Evolutionary conservation across 1,284 basidiomycete genomes (phyloP).

Genomic region (Mrakiaceae sp.): DNA sequence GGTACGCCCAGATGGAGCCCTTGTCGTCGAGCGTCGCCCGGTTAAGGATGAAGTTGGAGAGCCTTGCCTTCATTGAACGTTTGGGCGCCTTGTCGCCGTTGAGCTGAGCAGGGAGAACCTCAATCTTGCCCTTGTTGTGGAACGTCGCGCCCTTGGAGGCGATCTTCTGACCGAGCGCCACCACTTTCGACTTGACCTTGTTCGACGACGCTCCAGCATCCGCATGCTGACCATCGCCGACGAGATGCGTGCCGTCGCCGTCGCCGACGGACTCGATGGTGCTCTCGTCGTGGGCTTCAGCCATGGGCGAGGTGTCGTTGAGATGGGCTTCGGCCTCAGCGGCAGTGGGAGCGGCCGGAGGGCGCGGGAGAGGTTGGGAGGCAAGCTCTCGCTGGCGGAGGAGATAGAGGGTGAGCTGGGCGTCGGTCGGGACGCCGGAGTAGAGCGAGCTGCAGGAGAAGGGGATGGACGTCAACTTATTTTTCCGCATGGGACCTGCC

Average conservation of each 20-base stretch:
- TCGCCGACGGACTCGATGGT: conserved; percentile 6
- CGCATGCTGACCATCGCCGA: conserved; percentile 11
- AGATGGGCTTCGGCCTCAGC: not conserved
- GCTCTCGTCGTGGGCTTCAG: conserved; percentile 8
- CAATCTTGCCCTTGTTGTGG: conserved; percentile 8
- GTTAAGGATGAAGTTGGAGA: conserved; percentile 2
- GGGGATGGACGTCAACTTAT: not conserved
- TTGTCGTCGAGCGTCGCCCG: conserved; percentile 8
- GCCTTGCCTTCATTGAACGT: not conserved
- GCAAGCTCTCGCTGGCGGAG: conserved; percentile 9
- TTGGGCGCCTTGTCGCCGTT: not conserved
- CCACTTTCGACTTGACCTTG: conserved; percentile 2
- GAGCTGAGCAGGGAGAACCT: conserved; percentile 10
- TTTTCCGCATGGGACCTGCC: no score
- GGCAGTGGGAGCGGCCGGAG: no score
- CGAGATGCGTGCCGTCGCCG: conserved; percentile 8
- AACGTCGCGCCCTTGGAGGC: conserved; percentile 8
- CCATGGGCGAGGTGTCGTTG: conserved; percentile 12
- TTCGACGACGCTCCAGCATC: not conserved
- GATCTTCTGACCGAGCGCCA: conserved; percentile 9
- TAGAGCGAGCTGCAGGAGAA: conserved; percentile 37
- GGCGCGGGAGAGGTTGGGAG: not conserved
- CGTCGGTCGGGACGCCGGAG: conserved; percentile 45
- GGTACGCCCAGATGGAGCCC: conserved; percentile 24
- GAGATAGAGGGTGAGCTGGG: conserved; percentile 40